phyloP scores from a whole-genome alignment of 306 rosid genomes.

The Cicer bijugum region DNA sequence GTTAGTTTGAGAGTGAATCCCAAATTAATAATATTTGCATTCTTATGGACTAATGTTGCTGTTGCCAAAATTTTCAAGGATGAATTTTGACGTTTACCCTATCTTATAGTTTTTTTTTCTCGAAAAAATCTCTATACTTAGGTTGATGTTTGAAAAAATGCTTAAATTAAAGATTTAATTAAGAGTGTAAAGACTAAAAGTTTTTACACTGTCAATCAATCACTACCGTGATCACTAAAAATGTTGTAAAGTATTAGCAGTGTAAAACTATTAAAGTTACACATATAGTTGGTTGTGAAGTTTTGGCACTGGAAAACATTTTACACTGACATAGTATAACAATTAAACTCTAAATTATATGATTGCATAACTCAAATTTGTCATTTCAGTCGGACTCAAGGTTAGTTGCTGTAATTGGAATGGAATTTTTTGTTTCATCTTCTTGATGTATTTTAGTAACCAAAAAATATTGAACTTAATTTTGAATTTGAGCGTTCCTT shows the following conservation, averaged over 20 bases:
- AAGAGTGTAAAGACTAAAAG: too few species aligned
- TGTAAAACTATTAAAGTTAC: too few species aligned
- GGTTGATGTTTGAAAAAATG: constrained; percentile 18
- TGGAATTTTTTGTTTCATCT: not conserved
- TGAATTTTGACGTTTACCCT: not conserved
- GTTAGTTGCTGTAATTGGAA: not conserved
- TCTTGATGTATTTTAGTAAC: not conserved
- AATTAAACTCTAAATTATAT: not conserved
- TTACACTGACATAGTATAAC: too few species aligned
- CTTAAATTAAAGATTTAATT: not conserved
- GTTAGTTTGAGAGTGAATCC: not conserved
- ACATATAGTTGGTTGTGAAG: too few species aligned
- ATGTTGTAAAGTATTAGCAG: too few species aligned
- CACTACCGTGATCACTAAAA: too few species aligned
- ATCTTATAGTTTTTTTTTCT: not conserved
- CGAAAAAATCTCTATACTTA: not conserved
- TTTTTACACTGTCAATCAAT: too few species aligned
- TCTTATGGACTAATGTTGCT: not conserved
- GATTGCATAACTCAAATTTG: not conserved
- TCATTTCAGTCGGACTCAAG: not conserved
- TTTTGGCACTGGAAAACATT: too few species aligned
- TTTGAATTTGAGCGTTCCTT: not conserved
- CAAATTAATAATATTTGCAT: too few species aligned
- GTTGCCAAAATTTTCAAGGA: not conserved
- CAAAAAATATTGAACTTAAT: not conserved